These are phyloP conservation scores for Drechslerella stenobrocha DNA, from an alignment of 2,329 filamentous ascomycete species.

Conservation along the genomic window DNA sequence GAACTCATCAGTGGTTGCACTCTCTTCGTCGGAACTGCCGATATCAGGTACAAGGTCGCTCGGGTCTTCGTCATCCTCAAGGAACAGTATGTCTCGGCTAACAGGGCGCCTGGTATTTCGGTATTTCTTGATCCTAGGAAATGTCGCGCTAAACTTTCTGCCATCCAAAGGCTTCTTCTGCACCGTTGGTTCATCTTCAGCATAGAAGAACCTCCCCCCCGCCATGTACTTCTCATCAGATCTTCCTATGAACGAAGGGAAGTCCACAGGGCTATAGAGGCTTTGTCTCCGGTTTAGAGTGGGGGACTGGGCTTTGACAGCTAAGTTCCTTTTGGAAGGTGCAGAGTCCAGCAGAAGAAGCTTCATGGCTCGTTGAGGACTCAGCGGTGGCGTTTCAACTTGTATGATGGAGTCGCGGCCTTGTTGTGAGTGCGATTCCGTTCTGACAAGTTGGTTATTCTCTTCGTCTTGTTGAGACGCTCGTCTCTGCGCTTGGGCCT, in stretches of 20 bases:
- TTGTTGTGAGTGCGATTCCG: slow-evolving; percentile 15
- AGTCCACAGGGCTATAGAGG: slow-evolving; percentile 52
- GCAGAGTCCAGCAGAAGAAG: slow-evolving; percentile 51
- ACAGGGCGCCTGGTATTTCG: slow-evolving; percentile 33
- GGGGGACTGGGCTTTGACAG: slow-evolving; percentile 20
- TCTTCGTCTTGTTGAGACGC: slow-evolving; percentile 20
- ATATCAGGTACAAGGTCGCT: slow-evolving; percentile 36
- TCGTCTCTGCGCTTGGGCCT: neutral
- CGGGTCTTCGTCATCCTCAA: slow-evolving; percentile 39
- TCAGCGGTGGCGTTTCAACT: slow-evolving; percentile 52
- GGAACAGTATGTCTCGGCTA: slow-evolving; percentile 39
- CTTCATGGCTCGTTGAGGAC: slow-evolving; percentile 52
- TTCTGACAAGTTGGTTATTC: slow-evolving; percentile 7
- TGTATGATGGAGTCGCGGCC: slow-evolving; percentile 19
- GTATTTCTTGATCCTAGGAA: slow-evolving; percentile 40
- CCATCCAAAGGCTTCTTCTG: slow-evolving; percentile 11
- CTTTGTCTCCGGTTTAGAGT: slow-evolving; percentile 50
- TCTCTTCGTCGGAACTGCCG: slow-evolving; percentile 40
- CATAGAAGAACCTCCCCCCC: slow-evolving; percentile 52
- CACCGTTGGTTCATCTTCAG: slow-evolving; percentile 38
- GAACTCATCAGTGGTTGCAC: slow-evolving; percentile 37
- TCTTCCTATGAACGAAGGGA: slow-evolving; percentile 52
- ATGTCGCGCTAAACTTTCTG: slow-evolving; percentile 35
- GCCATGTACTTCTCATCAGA: slow-evolving; percentile 52
- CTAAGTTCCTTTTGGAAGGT: slow-evolving; percentile 39